These are phyloP conservation scores for Aspergillus conjunctus DNA, from an alignment of 495 filamentous ascomycete species.

Conservation along the genomic window DNA sequence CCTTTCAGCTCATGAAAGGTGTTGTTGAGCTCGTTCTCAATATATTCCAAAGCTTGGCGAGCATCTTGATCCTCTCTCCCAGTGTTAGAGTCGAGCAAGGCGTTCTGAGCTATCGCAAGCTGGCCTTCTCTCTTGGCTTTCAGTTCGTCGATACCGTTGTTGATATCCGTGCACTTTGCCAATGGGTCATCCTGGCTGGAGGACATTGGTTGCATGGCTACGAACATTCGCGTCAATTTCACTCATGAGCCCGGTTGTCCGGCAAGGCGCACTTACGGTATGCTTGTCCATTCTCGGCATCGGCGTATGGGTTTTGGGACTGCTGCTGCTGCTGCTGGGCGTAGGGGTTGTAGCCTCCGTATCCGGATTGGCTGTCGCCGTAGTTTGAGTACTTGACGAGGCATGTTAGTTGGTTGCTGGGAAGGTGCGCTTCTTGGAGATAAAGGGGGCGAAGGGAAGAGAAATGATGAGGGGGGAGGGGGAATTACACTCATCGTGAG, in stretches of 20 bases:
- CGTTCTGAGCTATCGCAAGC: constrained; percentile 43
- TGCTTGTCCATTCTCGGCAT: constrained; percentile 28
- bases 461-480: not conserved
- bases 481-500: constrained; percentile 16
- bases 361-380: constrained; percentile 13
- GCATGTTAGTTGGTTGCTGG: not conserved
- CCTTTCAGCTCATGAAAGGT: constrained; percentile 73
- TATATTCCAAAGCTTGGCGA: constrained; percentile 56
- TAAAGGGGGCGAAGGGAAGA: not conserved
- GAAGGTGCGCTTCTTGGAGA: not conserved
- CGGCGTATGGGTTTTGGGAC: not conserved
- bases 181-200: constrained; percentile 72
- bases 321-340: constrained; percentile 27
- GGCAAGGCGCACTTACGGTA: not conserved
- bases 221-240: not conserved
- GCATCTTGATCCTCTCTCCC: constrained; percentile 47
- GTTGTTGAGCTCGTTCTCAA: constrained; percentile 80
- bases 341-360: constrained; percentile 1
- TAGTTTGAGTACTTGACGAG: not conserved
- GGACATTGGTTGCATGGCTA: constrained; percentile 22
- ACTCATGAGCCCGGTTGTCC: not conserved
- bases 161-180: constrained; percentile 79
- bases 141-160: constrained; percentile 62
- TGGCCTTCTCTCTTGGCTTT: constrained; percentile 41
- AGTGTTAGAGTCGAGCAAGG: constrained; percentile 47